Conservation (phyloP, 306 rosid genomes). For the Prunus fruticosa region DNA sequence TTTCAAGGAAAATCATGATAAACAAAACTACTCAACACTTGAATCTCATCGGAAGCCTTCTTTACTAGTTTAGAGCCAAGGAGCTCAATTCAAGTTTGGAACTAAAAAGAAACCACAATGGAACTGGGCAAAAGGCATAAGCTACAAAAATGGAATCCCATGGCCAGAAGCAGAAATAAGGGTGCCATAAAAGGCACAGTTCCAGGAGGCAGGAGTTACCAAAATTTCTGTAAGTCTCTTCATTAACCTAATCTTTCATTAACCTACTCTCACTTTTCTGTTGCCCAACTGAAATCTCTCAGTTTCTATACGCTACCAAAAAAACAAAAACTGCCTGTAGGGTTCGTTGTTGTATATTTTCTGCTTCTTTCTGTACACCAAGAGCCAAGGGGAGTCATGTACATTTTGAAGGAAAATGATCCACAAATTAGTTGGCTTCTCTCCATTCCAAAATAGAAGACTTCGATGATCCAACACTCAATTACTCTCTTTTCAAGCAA, state of each 20-base stretch:
- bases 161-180: not conserved
- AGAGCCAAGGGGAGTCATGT: constrained; percentile 35
- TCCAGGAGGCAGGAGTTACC: not conserved
- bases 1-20: too few species aligned
- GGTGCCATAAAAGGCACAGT: not conserved
- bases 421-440: constrained; percentile 17
- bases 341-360: constrained; percentile 11
- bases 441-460: constrained; percentile 19
- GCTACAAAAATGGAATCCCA: not conserved
- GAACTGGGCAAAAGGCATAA: not conserved
- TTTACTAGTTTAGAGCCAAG: not conserved
- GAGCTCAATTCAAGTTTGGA: not conserved
- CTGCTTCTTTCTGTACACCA: constrained; percentile 57
- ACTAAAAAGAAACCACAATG: not conserved
- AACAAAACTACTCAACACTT: too few species aligned
- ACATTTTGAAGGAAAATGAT: constrained; percentile 32
- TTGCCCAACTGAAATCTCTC: constrained; percentile 26
- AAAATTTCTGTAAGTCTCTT: constrained; percentile 27
- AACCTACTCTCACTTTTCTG: constrained; percentile 21
- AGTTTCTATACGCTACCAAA: constrained; percentile 30
- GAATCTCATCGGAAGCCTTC: not conserved
- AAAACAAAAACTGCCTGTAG: constrained; percentile 27
- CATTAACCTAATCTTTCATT: constrained; percentile 11
- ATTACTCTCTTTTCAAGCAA: not conserved
- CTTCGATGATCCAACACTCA: not conserved